Conservation (phyloP, 495 filamentous ascomycete species). For the Durotheca rogersii region DNA sequence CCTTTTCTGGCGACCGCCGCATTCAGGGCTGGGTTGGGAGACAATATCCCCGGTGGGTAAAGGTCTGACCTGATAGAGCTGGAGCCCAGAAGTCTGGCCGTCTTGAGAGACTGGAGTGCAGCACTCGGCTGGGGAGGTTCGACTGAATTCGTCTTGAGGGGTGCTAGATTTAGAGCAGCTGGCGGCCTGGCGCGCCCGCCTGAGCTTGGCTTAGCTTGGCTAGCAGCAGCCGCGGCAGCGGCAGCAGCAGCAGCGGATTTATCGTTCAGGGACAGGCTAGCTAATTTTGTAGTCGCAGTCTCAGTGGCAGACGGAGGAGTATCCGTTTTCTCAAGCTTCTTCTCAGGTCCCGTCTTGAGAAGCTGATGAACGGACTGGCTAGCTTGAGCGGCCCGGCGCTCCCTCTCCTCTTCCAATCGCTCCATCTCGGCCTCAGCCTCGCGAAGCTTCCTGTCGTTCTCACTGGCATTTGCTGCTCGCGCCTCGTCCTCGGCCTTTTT, state of each 20-base stretch:
- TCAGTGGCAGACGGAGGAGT: slow-evolving; percentile 37
- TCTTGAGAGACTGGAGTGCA: slow-evolving; percentile 84
- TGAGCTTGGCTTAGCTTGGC: slow-evolving; percentile 53
- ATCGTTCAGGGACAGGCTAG: slow-evolving; percentile 46
- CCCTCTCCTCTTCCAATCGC: slow-evolving; percentile 54
- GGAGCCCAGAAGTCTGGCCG: slow-evolving; percentile 72
- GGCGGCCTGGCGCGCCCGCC: slow-evolving; percentile 63
- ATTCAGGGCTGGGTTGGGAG: slow-evolving; percentile 90
- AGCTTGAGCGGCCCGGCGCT: slow-evolving; percentile 46
- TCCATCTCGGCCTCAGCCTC: slow-evolving; percentile 58
- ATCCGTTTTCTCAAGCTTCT: slow-evolving; percentile 30
- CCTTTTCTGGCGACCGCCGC: slow-evolving; percentile 66
- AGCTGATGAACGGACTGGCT: slow-evolving; percentile 39
- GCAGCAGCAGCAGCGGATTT: slow-evolving; percentile 53
- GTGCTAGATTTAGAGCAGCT: slow-evolving; percentile 75
- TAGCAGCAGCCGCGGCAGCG: slow-evolving; percentile 53
- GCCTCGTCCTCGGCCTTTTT: slow-evolving; percentile 59
- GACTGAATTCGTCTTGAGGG: slow-evolving; percentile 69
- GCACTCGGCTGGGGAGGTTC: slow-evolving; percentile 90
- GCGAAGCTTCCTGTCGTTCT: slow-evolving; percentile 59
- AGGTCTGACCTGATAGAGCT: slow-evolving; percentile 57
- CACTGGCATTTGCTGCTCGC: slow-evolving; percentile 41
- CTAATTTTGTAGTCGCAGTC: slow-evolving; percentile 46
- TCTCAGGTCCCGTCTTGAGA: slow-evolving; percentile 30
- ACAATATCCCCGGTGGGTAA: slow-evolving; percentile 79